phyloP scores from a whole-genome alignment of 441 rosid species.

The Brassica balearica region DNA sequence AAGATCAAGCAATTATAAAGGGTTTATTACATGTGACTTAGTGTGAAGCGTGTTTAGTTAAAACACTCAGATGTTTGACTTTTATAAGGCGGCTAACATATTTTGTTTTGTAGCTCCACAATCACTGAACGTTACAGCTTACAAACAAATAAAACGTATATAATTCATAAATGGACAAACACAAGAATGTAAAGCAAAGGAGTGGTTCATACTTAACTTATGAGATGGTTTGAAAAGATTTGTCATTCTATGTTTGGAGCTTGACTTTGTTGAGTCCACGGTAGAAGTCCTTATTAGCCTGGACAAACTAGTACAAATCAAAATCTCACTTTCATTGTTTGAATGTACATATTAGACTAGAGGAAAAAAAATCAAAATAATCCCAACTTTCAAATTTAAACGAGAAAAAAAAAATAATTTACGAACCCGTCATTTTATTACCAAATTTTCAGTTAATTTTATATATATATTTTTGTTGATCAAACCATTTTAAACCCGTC shows the following conservation, averaged over 20 bases:
- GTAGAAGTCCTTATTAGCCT: neutral
- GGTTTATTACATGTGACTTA: neutral
- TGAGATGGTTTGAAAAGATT: neutral
- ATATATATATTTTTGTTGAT: no score
- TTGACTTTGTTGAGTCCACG: neutral
- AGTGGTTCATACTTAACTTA: neutral
- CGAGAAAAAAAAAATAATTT: no score
- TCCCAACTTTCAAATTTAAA: no score
- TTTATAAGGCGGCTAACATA: neutral
- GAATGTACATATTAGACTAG: neutral
- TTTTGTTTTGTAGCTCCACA: neutral
- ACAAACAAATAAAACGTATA: neutral
- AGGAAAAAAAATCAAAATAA: neutral
- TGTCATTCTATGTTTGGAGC: neutral
- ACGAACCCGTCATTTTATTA: no score
- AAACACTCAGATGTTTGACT: neutral
- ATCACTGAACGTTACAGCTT: neutral
- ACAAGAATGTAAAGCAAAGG: neutral
- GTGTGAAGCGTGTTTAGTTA: conserved; percentile 1
- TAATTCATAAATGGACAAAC: neutral
- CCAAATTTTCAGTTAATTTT: no score
- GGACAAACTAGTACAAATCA: neutral
- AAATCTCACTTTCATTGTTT: neutral
- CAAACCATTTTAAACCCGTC: no score
- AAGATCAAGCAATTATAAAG: neutral